A percentile compares a stretch with the other conserved stretches of the same genome.
These are phyloP conservation scores for Hemileccinum impolitum DNA, from an alignment of 768 basidiomycete species.

Conservation along the genomic window DNA sequence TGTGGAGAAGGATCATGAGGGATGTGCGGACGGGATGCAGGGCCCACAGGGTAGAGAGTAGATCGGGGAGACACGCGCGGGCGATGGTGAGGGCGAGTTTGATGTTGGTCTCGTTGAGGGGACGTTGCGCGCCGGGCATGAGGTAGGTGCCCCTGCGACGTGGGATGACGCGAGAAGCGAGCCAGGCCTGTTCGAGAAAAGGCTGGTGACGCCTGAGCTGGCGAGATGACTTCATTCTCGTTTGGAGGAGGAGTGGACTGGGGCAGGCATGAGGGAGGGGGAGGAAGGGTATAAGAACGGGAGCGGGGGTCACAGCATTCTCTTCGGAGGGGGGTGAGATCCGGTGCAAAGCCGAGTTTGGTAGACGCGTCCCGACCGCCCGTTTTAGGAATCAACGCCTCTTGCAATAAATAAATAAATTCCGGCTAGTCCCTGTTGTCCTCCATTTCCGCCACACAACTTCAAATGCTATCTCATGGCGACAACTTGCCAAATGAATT, in stretches of 20 bases:
- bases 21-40: slow-evolving; percentile 67
- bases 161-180: slow-evolving; percentile 52
- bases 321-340: slow-evolving; percentile 28
- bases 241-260: too few species aligned
- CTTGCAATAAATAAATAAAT: too few species aligned
- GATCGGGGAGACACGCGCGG: slow-evolving; percentile 50
- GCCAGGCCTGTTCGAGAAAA: slow-evolving; percentile 46
- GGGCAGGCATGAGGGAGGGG: slow-evolving; percentile 4
- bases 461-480: slow-evolving; percentile 33
- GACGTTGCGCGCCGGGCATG: slow-evolving; percentile 67
- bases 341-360: slow-evolving; percentile 33
- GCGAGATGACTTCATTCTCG: slow-evolving; percentile 9
- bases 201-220: slow-evolving; percentile 14
- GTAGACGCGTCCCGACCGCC: slow-evolving; percentile 31
- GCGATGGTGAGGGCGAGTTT: slow-evolving; percentile 55
- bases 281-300: slow-evolving; percentile 30
- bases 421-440: too few species aligned
- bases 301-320: slow-evolving; percentile 30
- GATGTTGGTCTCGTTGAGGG: slow-evolving; percentile 54
- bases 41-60: slow-evolving; percentile 48
- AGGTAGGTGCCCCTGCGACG: slow-evolving; percentile 43
- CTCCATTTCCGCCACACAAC: neutral
- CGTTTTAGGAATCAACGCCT: too few species aligned
- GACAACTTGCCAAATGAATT: slow-evolving; percentile 30
- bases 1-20: slow-evolving; percentile 68